Evolutionary conservation across 306 rosid species (phyloP), one percentile per base, ranked within the genome.

Genomic region (Amphicarpaea edgeworthii): DNA sequence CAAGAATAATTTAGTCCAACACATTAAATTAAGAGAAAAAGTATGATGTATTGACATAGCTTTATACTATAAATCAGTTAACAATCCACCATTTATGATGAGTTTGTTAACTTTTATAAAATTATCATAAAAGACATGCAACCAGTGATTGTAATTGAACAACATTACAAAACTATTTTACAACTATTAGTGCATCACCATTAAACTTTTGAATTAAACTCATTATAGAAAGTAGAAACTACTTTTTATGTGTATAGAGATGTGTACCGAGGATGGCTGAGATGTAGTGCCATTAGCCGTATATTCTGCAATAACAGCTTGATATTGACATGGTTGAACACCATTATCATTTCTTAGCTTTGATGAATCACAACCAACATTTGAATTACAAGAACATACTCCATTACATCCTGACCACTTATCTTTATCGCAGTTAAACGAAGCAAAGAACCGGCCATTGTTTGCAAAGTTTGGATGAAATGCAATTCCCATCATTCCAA

Each of bases 401-500:
- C 99, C 97, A 17, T 79, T 66, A 80, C 99, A 92, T 68, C 88
- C 89, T 2, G 96, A 41, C 94, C 97, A 92, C 81, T 88, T 85
- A 14, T 76, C 78, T 73, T 95, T 92, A 75, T 95, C 92, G 73
- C 99, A 95, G 70, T 90, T 95, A 85, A 90, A 92, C 3, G 99
- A 95, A 71, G 92, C 97, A 70, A 90, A 95, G 87, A 95, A 92
- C 21, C 97, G 80, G 6, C 97, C 99, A 45, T 95, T 95, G 46
- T 85, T 73, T 0, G 83, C 83, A 3, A 95, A 95, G 49, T 92
- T 79, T 1, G 97, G 99, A 85, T 95, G 99, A 86, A 95, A 95
- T 32, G 96, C 91, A 82, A 95, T 86, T 5, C 99, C 97, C 97
- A 95, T 86, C 96, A 92, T 81, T 51, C 99, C 99, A 79, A 89